A percentile compares a stretch with the other conserved stretches of the same genome.
Evolutionary conservation across 169 alveolate species (phyloP).

Genomic region (Plasmodium gallinaceum): DNA sequence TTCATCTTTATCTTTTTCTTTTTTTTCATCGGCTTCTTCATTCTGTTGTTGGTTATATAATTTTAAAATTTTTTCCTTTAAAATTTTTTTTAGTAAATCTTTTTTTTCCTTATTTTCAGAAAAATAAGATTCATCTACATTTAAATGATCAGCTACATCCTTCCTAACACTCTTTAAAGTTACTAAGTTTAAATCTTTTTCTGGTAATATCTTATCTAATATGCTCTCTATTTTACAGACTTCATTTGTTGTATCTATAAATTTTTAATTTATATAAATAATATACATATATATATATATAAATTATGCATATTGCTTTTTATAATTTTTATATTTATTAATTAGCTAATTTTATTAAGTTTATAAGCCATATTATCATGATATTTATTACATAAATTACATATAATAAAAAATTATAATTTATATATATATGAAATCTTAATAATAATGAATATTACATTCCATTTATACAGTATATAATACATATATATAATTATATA

Average conservation of each 20-base stretch:
- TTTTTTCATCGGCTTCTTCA: constrained; percentile 12
- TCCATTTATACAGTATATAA: too few species aligned
- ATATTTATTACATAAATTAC: too few species aligned
- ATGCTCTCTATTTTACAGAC: constrained; percentile 33
- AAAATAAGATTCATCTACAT: constrained; percentile 65
- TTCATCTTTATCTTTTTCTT: not conserved
- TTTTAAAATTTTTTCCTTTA: constrained; percentile 54
- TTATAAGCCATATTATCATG: too few species aligned
- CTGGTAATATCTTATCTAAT: constrained; percentile 68
- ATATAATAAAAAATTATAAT: too few species aligned
- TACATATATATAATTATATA: too few species aligned
- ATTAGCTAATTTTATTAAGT: too few species aligned
- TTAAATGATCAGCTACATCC: constrained; percentile 67
- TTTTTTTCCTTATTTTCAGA: constrained; percentile 64
- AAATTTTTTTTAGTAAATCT: constrained; percentile 50
- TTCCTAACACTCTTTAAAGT: constrained; percentile 70
- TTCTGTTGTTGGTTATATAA: constrained; percentile 51
- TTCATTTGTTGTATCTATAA: constrained; percentile 15
- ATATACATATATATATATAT: not conserved
- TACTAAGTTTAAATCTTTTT: constrained; percentile 47
- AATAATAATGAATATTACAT: too few species aligned
- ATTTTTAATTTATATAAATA: not conserved
- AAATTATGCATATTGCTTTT: not conserved
- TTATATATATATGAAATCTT: too few species aligned
- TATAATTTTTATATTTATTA: not conserved